Conservation (phyloP, 106 monocot genomes). For the Chionographis japonica region DNA sequence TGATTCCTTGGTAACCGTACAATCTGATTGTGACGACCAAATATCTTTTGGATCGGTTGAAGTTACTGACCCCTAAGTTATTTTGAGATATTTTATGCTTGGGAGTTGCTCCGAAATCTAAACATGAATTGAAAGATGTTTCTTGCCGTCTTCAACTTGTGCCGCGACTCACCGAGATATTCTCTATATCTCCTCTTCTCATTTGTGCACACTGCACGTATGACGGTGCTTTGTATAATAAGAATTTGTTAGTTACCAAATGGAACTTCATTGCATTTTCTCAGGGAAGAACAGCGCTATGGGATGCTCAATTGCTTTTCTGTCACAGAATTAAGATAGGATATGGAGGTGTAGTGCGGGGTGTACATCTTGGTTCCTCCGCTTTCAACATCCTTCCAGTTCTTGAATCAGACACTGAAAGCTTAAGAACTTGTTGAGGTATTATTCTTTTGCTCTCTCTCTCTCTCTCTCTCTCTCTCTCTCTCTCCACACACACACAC, state of each 20-base stretch:
- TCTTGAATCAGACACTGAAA: constrained; percentile 54
- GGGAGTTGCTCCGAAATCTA: too few species aligned
- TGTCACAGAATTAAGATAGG: constrained; percentile 69
- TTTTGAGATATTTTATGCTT: too few species aligned
- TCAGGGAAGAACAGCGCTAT: constrained; percentile 95
- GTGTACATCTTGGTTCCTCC: constrained; percentile 90
- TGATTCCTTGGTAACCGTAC: too few species aligned
- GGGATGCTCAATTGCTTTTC: constrained; percentile 79
- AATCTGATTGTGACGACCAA: too few species aligned
- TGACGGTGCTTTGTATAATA: too few species aligned
- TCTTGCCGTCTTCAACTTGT: too few species aligned
- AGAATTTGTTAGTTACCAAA: background rate
- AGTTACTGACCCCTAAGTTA: too few species aligned
- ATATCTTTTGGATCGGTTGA: too few species aligned
- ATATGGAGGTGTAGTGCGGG: constrained; percentile 75
- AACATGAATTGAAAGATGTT: too few species aligned
- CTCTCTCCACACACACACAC: too few species aligned
- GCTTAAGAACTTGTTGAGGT: constrained; percentile 21
- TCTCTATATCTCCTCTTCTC: background rate
- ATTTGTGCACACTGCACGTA: background rate
- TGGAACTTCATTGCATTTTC: constrained; percentile 11
- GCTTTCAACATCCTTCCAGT: constrained; percentile 74
- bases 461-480: too few species aligned
- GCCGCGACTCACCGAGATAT: background rate
- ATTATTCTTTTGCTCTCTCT: too few species aligned